phyloP scores from a whole-genome alignment of 2,329 filamentous ascomycete species.

The Penicillium sp. region DNA sequence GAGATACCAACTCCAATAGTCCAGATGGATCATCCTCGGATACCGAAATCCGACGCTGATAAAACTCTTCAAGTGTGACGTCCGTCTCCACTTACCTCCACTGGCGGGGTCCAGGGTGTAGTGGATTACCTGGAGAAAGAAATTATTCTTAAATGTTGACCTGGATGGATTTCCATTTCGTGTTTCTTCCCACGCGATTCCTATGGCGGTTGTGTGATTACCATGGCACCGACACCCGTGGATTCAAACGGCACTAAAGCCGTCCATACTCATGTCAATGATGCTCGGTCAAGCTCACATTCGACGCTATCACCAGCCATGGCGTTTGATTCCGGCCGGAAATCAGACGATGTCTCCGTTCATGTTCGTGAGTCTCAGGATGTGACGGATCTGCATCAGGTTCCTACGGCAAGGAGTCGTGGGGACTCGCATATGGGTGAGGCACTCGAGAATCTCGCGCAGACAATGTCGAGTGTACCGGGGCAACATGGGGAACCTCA shows the following conservation, averaged over 20 bases:
- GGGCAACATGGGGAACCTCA: conserved; percentile 1
- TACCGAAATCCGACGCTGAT: too few relatives aligned
- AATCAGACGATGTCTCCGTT: conserved; percentile 1
- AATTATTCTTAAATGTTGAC: too few relatives aligned
- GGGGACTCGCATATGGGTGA: conserved; percentile 16
- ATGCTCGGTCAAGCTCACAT: conserved; percentile 6
- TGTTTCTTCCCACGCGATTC: too few relatives aligned
- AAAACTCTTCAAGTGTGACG: too few relatives aligned
- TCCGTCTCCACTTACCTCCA: too few relatives aligned
- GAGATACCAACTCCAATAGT: too few relatives aligned
- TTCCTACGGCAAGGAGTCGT: conserved; percentile 9
- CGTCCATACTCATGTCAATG: conserved; percentile 5
- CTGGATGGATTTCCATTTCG: too few relatives aligned
- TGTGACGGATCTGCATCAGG: conserved; percentile 10
- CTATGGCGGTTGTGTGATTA: too few relatives aligned
- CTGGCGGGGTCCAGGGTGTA: too few relatives aligned
- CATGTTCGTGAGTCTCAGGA: conserved; percentile 7
- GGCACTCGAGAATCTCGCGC: conserved; percentile 12
- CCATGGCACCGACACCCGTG: conserved; percentile 7
- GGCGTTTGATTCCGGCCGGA: conserved; percentile 3
- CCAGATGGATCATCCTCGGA: too few relatives aligned
- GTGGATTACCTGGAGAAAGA: too few relatives aligned
- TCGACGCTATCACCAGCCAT: conserved; percentile 3
- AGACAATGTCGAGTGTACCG: conserved; percentile 6
- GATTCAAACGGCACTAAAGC: conserved; percentile 4